Evolutionary conservation across 129 eudicot genomes (phyloP).

Genomic region (Escallonia rubra): DNA sequence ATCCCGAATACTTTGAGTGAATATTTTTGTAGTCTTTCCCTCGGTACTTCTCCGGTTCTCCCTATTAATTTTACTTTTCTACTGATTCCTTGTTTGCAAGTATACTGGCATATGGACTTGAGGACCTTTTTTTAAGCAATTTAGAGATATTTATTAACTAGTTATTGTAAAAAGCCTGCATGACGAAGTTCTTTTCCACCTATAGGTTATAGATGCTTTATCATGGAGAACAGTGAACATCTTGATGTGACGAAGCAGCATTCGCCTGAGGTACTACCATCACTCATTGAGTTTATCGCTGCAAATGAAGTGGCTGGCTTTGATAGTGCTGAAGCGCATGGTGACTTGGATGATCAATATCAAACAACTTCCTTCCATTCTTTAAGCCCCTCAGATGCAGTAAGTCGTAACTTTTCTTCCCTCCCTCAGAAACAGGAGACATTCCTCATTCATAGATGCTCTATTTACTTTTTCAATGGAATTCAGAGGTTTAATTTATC

Average conservation of each 20-base stretch:
- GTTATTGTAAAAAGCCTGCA: neutral
- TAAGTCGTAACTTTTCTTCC: slow-evolving; percentile 5
- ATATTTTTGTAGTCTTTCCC: too few species aligned
- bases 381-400: slow-evolving; percentile 7
- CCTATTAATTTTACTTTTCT: too few species aligned
- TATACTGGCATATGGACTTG: too few species aligned
- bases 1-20: too few species aligned
- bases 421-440: too few species aligned
- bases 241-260: slow-evolving; percentile 19
- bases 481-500: too few species aligned
- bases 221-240: slow-evolving; percentile 34
- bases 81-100: too few species aligned
- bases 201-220: slow-evolving; percentile 1
- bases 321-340: slow-evolving; percentile 25
- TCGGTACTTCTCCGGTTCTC: too few species aligned
- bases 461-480: too few species aligned
- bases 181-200: neutral
- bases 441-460: too few species aligned
- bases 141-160: neutral
- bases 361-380: neutral
- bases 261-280: slow-evolving; percentile 42
- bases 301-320: slow-evolving; percentile 49
- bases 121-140: too few species aligned
- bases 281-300: slow-evolving; percentile 40
- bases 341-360: slow-evolving; percentile 12